Evolutionary conservation across 2,329 filamentous ascomycete genomes (phyloP).

Genomic region (Talaromyces sp.): DNA sequence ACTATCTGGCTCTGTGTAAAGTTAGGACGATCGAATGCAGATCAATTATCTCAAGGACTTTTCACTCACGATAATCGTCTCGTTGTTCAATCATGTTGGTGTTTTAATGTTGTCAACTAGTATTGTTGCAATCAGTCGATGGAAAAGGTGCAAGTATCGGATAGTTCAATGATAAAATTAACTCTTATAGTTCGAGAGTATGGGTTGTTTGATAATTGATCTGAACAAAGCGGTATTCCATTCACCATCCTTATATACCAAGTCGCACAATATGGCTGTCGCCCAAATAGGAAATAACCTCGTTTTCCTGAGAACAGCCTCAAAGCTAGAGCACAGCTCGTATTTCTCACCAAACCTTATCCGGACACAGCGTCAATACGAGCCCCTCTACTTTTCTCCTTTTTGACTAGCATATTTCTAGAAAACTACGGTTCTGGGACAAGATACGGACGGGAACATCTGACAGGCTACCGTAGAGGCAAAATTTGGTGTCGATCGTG

Average conservation of each 20-base stretch:
- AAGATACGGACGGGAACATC: background rate
- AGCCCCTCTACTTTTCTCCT: background rate
- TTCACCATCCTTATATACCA: background rate
- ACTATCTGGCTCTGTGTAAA: constrained; percentile 27
- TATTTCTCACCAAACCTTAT: background rate
- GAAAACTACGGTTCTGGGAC: background rate
- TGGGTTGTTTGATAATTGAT: too few species aligned
- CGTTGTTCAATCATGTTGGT: background rate
- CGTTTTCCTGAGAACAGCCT: background rate
- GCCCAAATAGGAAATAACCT: background rate
- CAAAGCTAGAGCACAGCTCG: background rate
- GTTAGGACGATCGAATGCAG: background rate
- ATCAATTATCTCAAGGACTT: background rate
- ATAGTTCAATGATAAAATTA: background rate
- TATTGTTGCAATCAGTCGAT: background rate
- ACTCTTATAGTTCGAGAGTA: background rate
- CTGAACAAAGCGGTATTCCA: background rate
- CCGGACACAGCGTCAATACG: background rate
- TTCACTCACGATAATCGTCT: background rate
- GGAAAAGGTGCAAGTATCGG: background rate
- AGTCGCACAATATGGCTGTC: background rate
- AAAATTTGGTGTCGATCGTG: background rate
- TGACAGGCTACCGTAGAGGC: background rate
- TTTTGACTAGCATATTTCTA: background rate
- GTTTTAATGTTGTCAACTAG: background rate